Base-by-base conservation (phyloP, 2,329 filamentous ascomycete genomes). In the Colletotrichum caudatum region DNA sequence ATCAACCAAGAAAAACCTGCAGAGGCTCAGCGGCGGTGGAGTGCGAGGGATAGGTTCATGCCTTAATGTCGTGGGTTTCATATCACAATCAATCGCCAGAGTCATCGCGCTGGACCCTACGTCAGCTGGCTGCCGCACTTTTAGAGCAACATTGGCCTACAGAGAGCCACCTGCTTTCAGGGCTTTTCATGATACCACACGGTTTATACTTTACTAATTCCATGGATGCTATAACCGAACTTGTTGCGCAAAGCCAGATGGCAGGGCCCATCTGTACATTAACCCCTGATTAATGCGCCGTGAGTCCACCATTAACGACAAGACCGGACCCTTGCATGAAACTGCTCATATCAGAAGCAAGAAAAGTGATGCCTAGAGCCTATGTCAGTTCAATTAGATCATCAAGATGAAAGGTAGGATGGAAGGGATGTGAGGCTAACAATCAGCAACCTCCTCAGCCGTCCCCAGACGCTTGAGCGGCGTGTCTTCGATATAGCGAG, bases 371-470 rank as follows among this genome's bases (percentile, higher is more conserved):
- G 41, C 81, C 59, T 50, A n/a, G 12, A 41, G 12, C 14, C 14
- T 12, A 9, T 1, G 14, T 50, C n/a, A 16, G 44, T 37, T 35
- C 12, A n/a, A n/a, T 37, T 9, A 50, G 41, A 33, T 29, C 11
- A 9, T 11, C 33, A 37, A 46, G 41, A 50, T 4, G 9, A 23
- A 61, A 33, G 20, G 2, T 11, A 23, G n/a, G 8, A 59, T 3
- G 39, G n/a, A 8, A 61, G 33, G 12, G 2, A 50, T 6, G 12
- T 18, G 46, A 50, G 33, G 11, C 44, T 35, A 11, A 61, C 58
- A 79, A 73, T 90, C 86, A 0, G 85, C 86, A 73, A 90, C 83
- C 77, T 90, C 88, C 33, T 88, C 86, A 20, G 84, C 80, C 26
- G 78, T 77, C 0, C 81, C 86, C 41, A 88, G 76, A 11, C 87